Conservation (phyloP, 2,329 filamentous ascomycete genomes). For the Exophiala phaeomuriformis region DNA sequence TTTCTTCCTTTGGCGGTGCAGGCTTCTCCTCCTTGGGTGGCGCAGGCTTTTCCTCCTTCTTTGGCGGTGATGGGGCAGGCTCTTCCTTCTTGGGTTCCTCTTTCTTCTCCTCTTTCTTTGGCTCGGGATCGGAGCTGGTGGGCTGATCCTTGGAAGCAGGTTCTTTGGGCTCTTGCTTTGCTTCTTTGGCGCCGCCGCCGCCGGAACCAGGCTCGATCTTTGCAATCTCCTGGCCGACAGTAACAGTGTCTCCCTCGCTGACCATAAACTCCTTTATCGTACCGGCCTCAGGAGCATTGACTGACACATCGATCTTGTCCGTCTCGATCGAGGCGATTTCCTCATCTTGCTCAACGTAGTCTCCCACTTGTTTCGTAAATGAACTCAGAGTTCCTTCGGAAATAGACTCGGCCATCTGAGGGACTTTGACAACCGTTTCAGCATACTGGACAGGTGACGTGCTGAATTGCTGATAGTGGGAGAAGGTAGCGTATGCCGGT, state of each 20-base stretch:
- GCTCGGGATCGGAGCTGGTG: slow-evolving; percentile 49
- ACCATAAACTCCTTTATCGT: slow-evolving; percentile 87
- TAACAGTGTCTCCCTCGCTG: slow-evolving; percentile 90
- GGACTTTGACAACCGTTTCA: slow-evolving; percentile 84
- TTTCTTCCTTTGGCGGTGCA: slow-evolving; percentile 31
- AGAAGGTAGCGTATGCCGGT: slow-evolving; percentile 12
- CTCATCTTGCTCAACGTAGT: slow-evolving; percentile 90
- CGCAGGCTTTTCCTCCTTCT: slow-evolving; percentile 22
- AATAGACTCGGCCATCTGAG: slow-evolving; percentile 97
- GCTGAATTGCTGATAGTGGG: slow-evolving; percentile 23
- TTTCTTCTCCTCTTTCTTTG: slow-evolving; percentile 41
- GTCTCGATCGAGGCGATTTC: slow-evolving; percentile 99
- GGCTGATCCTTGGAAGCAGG: slow-evolving; percentile 49
- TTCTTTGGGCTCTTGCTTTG: slow-evolving; percentile 34
- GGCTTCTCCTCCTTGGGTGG: slow-evolving; percentile 34
- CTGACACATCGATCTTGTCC: slow-evolving; percentile 98
- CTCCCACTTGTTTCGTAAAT: slow-evolving; percentile 86
- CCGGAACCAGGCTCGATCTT: slow-evolving; percentile 73
- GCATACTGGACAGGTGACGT: slow-evolving; percentile 40
- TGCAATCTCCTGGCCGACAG: slow-evolving; percentile 84
- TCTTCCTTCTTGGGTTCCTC: slow-evolving; percentile 22
- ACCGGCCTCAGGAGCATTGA: slow-evolving; percentile 87
- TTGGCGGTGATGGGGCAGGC: slow-evolving; percentile 2
- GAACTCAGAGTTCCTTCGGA: slow-evolving; percentile 95
- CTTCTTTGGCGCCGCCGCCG: slow-evolving; percentile 50